phyloP scores from a whole-genome alignment of 108 stramenopile species.

The Fistulifera pelliculosa region DNA sequence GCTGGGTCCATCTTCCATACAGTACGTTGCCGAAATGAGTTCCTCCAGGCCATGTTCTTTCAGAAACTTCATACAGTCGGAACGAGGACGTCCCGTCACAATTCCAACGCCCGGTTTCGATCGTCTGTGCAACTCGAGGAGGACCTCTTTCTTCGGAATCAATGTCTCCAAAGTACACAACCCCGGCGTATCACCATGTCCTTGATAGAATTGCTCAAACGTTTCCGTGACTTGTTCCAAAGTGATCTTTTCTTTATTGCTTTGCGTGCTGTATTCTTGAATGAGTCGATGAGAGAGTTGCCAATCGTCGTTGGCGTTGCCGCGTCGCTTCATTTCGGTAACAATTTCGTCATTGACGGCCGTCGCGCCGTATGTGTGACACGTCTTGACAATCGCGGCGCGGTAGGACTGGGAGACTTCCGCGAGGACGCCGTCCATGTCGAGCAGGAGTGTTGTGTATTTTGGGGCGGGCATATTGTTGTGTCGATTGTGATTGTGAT shows the following conservation, averaged over 20 bases:
- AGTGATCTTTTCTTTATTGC: constrained; percentile 42
- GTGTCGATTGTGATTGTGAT: too few species aligned
- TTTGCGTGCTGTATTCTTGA: constrained; percentile 15
- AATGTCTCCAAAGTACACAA: constrained; percentile 67
- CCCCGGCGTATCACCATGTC: constrained; percentile 22
- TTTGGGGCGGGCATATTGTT: not conserved
- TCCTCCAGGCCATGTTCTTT: constrained; percentile 34
- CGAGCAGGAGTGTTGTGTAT: constrained; percentile 56
- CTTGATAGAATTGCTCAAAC: constrained; percentile 86
- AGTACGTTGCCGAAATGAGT: constrained; percentile 58
- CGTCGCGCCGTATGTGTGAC: constrained; percentile 56
- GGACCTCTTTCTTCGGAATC: constrained; percentile 47
- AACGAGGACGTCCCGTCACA: constrained; percentile 81
- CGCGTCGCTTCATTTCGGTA: constrained; percentile 65
- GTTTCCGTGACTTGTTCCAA: constrained; percentile 74
- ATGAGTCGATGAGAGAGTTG: constrained; percentile 67
- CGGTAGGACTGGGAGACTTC: constrained; percentile 79
- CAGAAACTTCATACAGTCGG: constrained; percentile 78
- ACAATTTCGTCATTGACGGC: constrained; percentile 53
- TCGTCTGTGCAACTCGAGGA: constrained; percentile 54
- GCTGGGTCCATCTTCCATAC: constrained; percentile 89
- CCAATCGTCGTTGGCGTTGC: constrained; percentile 92
- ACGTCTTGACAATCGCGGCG: constrained; percentile 64
- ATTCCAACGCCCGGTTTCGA: constrained; percentile 44
- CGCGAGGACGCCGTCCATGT: constrained; percentile 93